Evolutionary conservation across 75 land plant species (phyloP), one percentile per base, ranked within the genome.

Genomic region (Ceratopteris richardii): DNA sequence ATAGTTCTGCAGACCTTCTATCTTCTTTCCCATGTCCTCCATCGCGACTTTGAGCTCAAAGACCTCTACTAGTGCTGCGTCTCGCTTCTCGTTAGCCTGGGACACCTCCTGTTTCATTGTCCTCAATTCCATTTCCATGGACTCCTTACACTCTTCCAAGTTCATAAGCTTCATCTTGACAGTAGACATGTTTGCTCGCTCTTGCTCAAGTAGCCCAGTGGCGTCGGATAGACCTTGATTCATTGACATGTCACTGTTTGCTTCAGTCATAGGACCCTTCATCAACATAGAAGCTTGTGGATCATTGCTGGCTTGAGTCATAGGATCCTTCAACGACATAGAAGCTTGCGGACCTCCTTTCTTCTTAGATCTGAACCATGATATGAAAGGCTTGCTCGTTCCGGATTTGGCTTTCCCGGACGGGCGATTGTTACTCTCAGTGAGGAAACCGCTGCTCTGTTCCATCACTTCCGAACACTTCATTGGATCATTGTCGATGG

Each of bases 1-100:
- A 41, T 81, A 83, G 1, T 41, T 36, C 44, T 86, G 81, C 44
- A 90, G 50, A 47, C 69, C 44, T 28, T 62, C 62, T 11, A 83
- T 58, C 52, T 78, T 86, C 64, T 80, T 68, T n/a, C 58, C 66
- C 17, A 86, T 51, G 16, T 76, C 81, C 20, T 63, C 80, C 18
- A 86, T 51, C 19, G 96, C 81, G 17, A 75, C 67, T 59, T 60
- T 83, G 82, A 90, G 72, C 61, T 83, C 87, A 0, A 70, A 4
- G n/a, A 78, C 95, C 60, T 89, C 90, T 33, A 61, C 65, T 20
- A 82, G 61, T 11, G 89, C 90, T 17, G 83, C 73, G 51, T 78
- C 85, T 48, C 79, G 51, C 56, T 65, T 79, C 65, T 79, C 75
- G 56, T 81, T 73, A 6, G 93, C 88, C 57, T 81, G 75, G 9